Conservation (phyloP, 768 basidiomycete species). For the Antrodiella citrinella region DNA sequence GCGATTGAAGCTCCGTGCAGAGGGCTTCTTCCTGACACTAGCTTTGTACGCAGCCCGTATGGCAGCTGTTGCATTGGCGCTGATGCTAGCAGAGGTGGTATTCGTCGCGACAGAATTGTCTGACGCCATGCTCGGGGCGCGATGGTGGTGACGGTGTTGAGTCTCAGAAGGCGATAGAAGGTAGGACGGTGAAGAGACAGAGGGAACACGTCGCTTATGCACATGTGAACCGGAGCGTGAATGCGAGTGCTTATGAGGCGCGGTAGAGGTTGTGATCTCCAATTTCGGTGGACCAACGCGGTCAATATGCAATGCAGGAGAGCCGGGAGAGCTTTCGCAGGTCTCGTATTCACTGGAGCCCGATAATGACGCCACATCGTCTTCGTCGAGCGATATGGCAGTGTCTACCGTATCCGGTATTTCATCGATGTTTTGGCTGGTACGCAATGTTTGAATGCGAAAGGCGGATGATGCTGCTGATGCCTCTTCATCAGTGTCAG, state of each 20-base stretch:
- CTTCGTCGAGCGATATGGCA: neutral
- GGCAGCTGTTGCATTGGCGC: conserved; percentile 26
- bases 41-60: conserved; percentile 47
- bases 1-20: conserved; percentile 33
- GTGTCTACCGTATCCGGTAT: neutral
- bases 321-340: neutral
- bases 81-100: conserved; percentile 5
- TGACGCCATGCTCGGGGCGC: conserved; percentile 15
- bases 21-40: conserved; percentile 33
- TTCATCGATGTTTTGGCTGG: too few species aligned
- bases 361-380: neutral
- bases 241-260: neutral
- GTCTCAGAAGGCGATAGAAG: neutral
- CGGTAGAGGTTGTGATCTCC: conserved; percentile 6
- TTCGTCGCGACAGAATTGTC: conserved; percentile 9
- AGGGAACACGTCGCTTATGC: neutral
- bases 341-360: neutral
- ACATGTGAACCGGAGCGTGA: neutral
- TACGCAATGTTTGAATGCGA: too few species aligned
- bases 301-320: neutral
- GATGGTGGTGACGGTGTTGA: neutral
- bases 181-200: neutral
- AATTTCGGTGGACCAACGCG: conserved; percentile 3
- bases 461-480: too few species aligned
- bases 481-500: neutral